These are phyloP conservation scores for Leucocoprinus leucothites DNA, from an alignment of 768 basidiomycete genomes.

Conservation along the genomic window DNA sequence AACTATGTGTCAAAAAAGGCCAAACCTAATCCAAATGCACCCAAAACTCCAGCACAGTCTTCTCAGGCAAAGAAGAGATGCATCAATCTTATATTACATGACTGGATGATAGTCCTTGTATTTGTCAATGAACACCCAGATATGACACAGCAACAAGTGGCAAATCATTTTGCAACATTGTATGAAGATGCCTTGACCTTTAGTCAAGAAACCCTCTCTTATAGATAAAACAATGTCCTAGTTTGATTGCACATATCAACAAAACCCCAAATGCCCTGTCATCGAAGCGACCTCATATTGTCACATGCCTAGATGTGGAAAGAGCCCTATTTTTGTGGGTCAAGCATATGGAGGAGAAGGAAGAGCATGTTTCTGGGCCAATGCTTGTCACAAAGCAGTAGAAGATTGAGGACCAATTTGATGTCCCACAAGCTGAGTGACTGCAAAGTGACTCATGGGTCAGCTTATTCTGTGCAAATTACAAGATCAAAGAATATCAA, in stretches of 20 bases:
- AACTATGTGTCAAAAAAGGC: not conserved
- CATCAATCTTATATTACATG: constrained; percentile 17
- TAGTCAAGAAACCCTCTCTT: constrained; percentile 10
- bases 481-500: constrained; percentile 15
- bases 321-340: constrained; percentile 27
- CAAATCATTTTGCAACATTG: constrained; percentile 13
- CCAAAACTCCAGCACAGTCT: not conserved
- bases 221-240: constrained; percentile 9
- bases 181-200: constrained; percentile 13
- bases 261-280: constrained; percentile 23
- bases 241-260: not conserved
- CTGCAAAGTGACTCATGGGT: constrained; percentile 21
- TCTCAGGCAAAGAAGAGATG: not conserved
- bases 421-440: constrained; percentile 23
- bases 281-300: constrained; percentile 14
- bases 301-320: constrained; percentile 31
- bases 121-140: constrained; percentile 17
- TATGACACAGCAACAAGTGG: constrained; percentile 18
- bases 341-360: constrained; percentile 22
- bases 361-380: constrained; percentile 18
- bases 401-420: constrained; percentile 22
- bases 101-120: constrained; percentile 22
- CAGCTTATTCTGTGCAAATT: not conserved
- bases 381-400: constrained; percentile 23
- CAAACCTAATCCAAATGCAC: not conserved